Conservation (phyloP, 108 stramenopile genomes). For the Nitzschia sp. region DNA sequence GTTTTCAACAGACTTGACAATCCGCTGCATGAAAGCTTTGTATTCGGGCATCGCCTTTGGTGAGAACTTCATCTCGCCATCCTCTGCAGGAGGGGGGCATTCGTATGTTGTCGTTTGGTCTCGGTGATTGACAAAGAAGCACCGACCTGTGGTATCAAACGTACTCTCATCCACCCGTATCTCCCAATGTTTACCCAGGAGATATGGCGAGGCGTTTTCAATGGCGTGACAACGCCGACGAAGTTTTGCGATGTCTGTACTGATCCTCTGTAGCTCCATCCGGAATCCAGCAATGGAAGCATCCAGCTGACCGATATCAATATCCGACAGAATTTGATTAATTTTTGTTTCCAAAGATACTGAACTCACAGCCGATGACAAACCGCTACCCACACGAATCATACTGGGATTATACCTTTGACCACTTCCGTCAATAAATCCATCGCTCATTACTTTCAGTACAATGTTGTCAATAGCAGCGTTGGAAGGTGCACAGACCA, state of each 20-base stretch:
- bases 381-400: slow-evolving; percentile 86
- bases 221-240: slow-evolving; percentile 74
- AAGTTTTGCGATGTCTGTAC: slow-evolving; percentile 52
- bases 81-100: slow-evolving; percentile 80
- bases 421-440: slow-evolving; percentile 92
- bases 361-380: slow-evolving; percentile 59
- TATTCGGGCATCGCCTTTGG: slow-evolving; percentile 83
- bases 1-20: slow-evolving; percentile 77
- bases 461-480: slow-evolving; percentile 98
- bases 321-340: slow-evolving; percentile 57
- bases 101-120: slow-evolving; percentile 75
- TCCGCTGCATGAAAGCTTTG: slow-evolving; percentile 49
- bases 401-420: slow-evolving; percentile 90
- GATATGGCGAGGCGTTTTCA: slow-evolving; percentile 58
- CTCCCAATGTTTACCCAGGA: slow-evolving; percentile 87
- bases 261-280: slow-evolving; percentile 59
- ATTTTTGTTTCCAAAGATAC: slow-evolving; percentile 78
- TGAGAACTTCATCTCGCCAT: slow-evolving; percentile 55
- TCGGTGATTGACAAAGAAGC: slow-evolving; percentile 89
- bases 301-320: slow-evolving; percentile 61
- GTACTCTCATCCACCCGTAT: slow-evolving; percentile 81
- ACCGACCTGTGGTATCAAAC: slow-evolving; percentile 44
- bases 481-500: slow-evolving; percentile 97
- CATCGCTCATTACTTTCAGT: slow-evolving; percentile 86
- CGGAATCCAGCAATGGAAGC: slow-evolving; percentile 65